Percentiles rank a stretch among this genome's conserved stretches.
Conservation (phyloP, 2,329 filamentous ascomycete species). For the Epichloe glyceriae region DNA sequence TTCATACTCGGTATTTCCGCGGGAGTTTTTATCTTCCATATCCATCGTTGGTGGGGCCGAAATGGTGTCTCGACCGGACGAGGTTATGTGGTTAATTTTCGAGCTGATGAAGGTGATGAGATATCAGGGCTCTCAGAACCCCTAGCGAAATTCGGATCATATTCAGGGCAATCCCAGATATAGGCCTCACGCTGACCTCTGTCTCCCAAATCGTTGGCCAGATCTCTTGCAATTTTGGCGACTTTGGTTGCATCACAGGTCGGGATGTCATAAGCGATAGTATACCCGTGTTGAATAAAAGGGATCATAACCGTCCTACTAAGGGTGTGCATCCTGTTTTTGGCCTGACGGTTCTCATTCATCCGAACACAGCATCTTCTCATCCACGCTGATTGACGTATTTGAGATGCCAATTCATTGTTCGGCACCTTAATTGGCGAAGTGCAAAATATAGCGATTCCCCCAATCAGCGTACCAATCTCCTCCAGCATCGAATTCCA, state of each 20-base stretch:
- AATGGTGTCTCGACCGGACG: too few relatives aligned
- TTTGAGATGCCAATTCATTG: slow-evolving; percentile 6
- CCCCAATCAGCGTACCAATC: neutral
- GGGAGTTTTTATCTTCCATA: too few relatives aligned
- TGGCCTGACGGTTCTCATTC: neutral
- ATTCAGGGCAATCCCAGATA: slow-evolving; percentile 1
- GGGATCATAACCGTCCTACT: too few relatives aligned
- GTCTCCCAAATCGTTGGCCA: neutral
- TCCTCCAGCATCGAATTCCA: neutral
- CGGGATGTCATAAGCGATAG: too few relatives aligned
- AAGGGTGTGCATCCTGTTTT: too few relatives aligned
- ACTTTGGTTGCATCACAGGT: neutral
- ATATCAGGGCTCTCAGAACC: neutral
- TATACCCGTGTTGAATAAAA: too few relatives aligned
- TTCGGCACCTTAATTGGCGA: neutral
- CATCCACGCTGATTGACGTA: slow-evolving; percentile 9
- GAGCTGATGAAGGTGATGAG: neutral
- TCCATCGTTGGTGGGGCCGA: too few relatives aligned
- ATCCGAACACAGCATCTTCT: slow-evolving; percentile 8
- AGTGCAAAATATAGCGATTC: neutral
- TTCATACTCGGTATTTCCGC: too few relatives aligned
- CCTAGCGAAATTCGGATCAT: neutral
- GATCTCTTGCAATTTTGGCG: neutral
- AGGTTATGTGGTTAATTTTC: too few relatives aligned
- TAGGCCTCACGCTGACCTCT: neutral